Base-by-base conservation (phyloP, 2,329 filamentous ascomycete species). In the Hypoxylon sp. region DNA sequence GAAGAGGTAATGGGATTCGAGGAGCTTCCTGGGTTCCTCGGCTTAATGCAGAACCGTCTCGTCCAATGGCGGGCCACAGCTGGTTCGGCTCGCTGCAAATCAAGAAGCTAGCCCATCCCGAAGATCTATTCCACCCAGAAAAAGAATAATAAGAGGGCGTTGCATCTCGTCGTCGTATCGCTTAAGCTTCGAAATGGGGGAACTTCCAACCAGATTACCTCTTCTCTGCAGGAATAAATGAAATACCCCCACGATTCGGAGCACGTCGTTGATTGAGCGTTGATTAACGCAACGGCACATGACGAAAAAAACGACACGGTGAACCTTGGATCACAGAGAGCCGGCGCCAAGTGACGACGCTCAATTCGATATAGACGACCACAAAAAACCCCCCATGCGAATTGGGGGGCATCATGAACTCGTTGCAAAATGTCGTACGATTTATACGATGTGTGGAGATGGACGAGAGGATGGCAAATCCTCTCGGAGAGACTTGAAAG, bases 161-260 rank as follows among this genome's bases (percentile, higher is more conserved):
- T 70, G 61, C 69, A 70, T 69, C 57, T 67, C 55, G 61, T 51
- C 57, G 63, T 71, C 61, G 69, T 67, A 70, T 71, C 69, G 69
- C 63, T 67, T 67, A 70, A 63, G 57, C 54, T 67, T 65, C 61
- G 17, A 64, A 60, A 56, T 68, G 63, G 62, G 68, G 59, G 44
- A 64, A 47, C 63, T 67, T 64, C 60, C 67, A 63, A 69, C 63
- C 54, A 65, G 26, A 19, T 8, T 19, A 33, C 22, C 37, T 46
- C 58, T 31, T 48, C 4, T 37, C 68, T 62, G 63, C 65, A 63
- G 11, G 39, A 54, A 13, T 68, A 70, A 64, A 70, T 70, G 68
- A 70, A 70, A 51, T n/a, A 37, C 61, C 68, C 65, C 65, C 68
- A 70, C 65, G 68, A 55, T 58, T 47, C 47, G 55, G 42, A 57